Base-by-base conservation (phyloP, 169 alveolate species). In the Eimeria zaria region DNA sequence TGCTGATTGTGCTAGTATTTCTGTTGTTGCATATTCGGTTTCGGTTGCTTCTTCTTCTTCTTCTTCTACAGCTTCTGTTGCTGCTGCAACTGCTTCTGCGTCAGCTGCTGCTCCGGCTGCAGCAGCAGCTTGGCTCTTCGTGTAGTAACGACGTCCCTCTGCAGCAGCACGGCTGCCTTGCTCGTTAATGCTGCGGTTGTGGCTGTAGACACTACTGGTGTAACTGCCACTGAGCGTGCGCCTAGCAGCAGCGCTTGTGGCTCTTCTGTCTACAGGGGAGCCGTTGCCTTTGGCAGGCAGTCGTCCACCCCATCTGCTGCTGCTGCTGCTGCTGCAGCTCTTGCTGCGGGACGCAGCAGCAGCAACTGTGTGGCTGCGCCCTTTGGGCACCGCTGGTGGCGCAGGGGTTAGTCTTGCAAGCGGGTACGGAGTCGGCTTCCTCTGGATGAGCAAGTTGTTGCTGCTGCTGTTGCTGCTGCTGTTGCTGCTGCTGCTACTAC, bases 181-280 rank as follows among this genome's bases (percentile, higher is more conserved):
- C 39, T 7, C 44, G 85, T 0, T 71, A 27, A 24, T 71, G 83
- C 27, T 36, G 27, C 53, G 3, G 48, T 69, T 69, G 78, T 30
- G 5, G 78, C 48, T 9, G 48, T 12, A 14, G 48, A 8, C 78
- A n/a, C 78, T n/a, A 46, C 48, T n/a, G 78, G 46, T 69, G 78
- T 24, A 16, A 44, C 80, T 76, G 87, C 62, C 41, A 39, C 62
- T 24, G 27, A 44, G 16, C 18, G 41, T 44, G 36, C 87, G 2
- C 22, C 60, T 76, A 44, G 89, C 89, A 46, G 89, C 71, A 81
- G 85, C 12, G 85, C 85, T 74, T 22, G 85, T 74, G 85, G 85
- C 85, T 24, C 85, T 74, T 74, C 85, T 74, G 36, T 36, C 62
- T 20, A 36, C 18, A 3, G 85, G 62, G 4, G 85, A 41, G 20